Evolutionary conservation across 2,329 filamentous ascomycete species (phyloP).

Genomic region (Zymoseptoria tritici): DNA sequence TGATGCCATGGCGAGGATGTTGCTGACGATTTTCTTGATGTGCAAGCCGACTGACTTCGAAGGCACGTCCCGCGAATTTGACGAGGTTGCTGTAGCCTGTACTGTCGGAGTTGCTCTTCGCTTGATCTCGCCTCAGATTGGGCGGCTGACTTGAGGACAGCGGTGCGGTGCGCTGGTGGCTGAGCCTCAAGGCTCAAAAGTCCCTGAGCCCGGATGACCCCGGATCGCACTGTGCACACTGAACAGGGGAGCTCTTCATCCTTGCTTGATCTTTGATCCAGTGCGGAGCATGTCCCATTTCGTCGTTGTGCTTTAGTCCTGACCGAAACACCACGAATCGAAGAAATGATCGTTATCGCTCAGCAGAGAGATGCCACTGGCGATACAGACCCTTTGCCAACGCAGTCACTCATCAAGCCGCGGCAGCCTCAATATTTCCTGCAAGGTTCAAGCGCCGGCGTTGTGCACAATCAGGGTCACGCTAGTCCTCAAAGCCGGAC

Average conservation of each 20-base stretch:
- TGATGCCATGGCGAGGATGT: background rate
- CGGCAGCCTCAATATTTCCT: background rate
- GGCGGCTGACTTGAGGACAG: background rate
- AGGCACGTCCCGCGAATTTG: too few relatives aligned
- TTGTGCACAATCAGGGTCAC: background rate
- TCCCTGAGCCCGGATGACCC: background rate
- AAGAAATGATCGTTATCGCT: too few relatives aligned
- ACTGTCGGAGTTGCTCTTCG: too few relatives aligned
- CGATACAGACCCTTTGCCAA: background rate
- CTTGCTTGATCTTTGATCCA: background rate
- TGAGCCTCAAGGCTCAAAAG: background rate
- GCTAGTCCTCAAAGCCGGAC: background rate
- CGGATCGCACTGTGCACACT: background rate
- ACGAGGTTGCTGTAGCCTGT: too few relatives aligned
- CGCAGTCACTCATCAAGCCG: background rate
- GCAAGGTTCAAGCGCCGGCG: background rate
- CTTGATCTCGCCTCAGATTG: background rate
- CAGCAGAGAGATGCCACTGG: background rate
- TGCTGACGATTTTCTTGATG: background rate
- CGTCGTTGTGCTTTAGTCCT: background rate
- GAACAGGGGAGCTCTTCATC: background rate
- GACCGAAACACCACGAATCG: background rate
- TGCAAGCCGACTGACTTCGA: background rate
- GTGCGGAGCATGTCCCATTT: background rate
- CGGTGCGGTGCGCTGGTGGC: background rate